phyloP scores from a whole-genome alignment of 257 asterid species.

The Nicotiana noctiflora region DNA sequence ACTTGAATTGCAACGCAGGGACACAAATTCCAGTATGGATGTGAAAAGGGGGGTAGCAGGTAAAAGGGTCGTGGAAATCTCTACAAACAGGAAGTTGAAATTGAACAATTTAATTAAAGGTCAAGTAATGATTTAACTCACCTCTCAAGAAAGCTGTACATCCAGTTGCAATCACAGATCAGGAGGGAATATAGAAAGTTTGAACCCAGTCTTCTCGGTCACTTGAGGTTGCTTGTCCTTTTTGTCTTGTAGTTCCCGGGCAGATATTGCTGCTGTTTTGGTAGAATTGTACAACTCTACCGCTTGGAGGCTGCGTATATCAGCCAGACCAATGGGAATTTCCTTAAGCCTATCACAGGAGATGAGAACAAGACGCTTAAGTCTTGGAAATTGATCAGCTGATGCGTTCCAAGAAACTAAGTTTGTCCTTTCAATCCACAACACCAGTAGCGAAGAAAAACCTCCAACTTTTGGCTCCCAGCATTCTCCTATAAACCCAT shows the following conservation, averaged over 20 bases:
- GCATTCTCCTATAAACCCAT: constrained; percentile 12
- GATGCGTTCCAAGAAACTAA: constrained; percentile 26
- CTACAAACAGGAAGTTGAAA: too few relatives aligned
- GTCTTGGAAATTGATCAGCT: constrained; percentile 15
- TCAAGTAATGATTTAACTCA: neutral
- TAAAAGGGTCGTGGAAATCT: too few relatives aligned
- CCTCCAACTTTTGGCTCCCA: constrained; percentile 22
- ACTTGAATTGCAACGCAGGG: too few relatives aligned
- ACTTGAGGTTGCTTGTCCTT: neutral
- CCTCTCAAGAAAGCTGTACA: neutral
- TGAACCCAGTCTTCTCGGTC: neutral
- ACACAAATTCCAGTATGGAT: too few relatives aligned
- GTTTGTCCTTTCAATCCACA: constrained; percentile 28
- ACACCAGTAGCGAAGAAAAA: constrained; percentile 20
- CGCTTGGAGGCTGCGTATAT: constrained; percentile 20
- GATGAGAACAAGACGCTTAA: constrained; percentile 13
- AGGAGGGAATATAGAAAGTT: neutral
- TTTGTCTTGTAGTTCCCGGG: constrained; percentile 13
- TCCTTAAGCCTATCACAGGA: constrained; percentile 25
- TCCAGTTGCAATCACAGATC: neutral
- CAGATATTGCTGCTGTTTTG: constrained; percentile 14
- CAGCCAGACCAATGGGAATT: constrained; percentile 20
- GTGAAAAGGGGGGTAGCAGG: too few relatives aligned
- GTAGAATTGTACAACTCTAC: constrained; percentile 15
- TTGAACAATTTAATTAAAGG: neutral